These are phyloP conservation scores for Sporothrix sp. DNA, from an alignment of 2,329 filamentous ascomycete species.

Conservation along the genomic window DNA sequence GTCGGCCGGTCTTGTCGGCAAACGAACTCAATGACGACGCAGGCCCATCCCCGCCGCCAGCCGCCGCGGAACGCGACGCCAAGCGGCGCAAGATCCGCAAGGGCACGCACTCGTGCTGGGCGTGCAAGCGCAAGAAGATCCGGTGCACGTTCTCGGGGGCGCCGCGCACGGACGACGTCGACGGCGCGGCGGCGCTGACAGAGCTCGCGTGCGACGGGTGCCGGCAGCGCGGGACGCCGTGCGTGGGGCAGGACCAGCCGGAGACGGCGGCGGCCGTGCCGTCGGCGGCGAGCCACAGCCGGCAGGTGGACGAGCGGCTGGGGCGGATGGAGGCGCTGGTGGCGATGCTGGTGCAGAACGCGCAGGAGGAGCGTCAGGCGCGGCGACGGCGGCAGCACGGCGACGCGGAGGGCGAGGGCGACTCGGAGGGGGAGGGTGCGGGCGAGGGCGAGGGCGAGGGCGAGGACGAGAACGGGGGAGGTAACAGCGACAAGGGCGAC, in stretches of 20 bases:
- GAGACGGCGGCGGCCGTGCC: slow-evolving; percentile 22
- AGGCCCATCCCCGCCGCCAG: neutral
- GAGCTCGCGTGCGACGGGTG: slow-evolving; percentile 36
- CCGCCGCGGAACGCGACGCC: neutral
- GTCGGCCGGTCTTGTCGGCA: no score
- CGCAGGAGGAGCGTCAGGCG: neutral
- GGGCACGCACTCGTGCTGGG: slow-evolving; percentile 45
- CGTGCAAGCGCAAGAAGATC: slow-evolving; percentile 46
- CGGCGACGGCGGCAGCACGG: neutral
- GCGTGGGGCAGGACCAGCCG: slow-evolving; percentile 38
- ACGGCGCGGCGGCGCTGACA: slow-evolving; percentile 19
- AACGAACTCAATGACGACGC: no score
- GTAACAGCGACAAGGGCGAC: neutral
- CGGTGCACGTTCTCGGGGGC: slow-evolving; percentile 35
- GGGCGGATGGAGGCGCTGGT: slow-evolving; percentile 29
- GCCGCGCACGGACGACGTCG: neutral
- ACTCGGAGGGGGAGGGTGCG: no score
- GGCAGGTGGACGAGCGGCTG: slow-evolving; percentile 24
- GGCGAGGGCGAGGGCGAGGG: no score
- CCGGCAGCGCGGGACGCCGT: slow-evolving; percentile 31
- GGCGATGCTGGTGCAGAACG: slow-evolving; percentile 10
- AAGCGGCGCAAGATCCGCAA: slow-evolving; percentile 19
- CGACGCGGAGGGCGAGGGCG: no score
- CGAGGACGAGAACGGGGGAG: no score
- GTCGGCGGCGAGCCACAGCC: slow-evolving; percentile 6